Base-by-base conservation (phyloP, 2,329 filamentous ascomycete genomes). In the Metarhizium rileyi region DNA sequence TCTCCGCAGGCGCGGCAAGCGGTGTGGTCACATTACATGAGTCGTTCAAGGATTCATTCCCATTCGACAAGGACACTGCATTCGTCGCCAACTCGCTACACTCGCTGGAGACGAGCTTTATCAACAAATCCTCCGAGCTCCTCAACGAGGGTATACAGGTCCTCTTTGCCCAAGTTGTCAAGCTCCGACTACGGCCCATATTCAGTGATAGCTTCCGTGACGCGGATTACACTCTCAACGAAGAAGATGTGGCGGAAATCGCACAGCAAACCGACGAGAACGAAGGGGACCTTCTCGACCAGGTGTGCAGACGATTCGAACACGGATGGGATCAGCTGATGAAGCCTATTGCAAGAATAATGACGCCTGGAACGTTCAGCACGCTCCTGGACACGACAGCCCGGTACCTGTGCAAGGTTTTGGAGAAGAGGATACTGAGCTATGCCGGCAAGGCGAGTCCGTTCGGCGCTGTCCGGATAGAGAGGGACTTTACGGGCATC, bases 181-280 rank as follows among this genome's bases (percentile, higher is more conserved):
- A 91, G 62, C 80, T 83, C 2, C 87, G 90, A 10, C 75, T 98
- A 14, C 83, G 90, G 0, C 88, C 89, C 0, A 83, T 96, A 3
- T 75, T 98, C 10, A 79, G 82, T 18, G 91, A 98, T 51, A 84
- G 90, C 0, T 97, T 97, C 75, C 84, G 90, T 41, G 91, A 97
- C 60, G 80, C 87, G 22, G 90, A 96, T 67, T 98, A 98, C 68
- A 77, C 81, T 8, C 72, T 88, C 3, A 75, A 75, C 1, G 77
- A 83, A 53, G 77, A 82, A 40, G 81, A 84, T 48, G 64, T 83
- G 12, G 70, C 70, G 9, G 80, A 83, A 25, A 64, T 76, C 6
- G 77, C 77, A 7, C 70, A 71, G 42, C 71, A 76, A 51, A 72
- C 75, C 50, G 76, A 78, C 22, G 72, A 78, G 51, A 69, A 75